Percentiles rank a stretch among this genome's conserved stretches.
Conservation (phyloP, 139 green algal species). For the Coccomyxa sp. region DNA sequence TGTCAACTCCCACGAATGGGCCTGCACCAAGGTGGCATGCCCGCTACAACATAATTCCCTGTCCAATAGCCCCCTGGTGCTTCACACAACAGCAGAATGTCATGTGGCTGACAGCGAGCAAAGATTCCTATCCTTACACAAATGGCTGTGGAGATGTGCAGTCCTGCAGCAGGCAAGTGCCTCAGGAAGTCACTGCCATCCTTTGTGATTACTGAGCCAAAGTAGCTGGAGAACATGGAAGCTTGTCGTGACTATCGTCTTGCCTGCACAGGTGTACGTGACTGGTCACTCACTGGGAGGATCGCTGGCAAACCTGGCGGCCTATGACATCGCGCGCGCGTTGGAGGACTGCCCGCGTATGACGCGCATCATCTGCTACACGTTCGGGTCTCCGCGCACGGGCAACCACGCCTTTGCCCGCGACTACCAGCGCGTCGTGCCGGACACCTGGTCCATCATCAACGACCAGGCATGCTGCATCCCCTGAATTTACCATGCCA, state of each 20-base stretch:
- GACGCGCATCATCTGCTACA: slow-evolving; percentile 29
- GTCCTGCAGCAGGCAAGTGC: too few species aligned
- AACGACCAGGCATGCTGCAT: slow-evolving; percentile 34
- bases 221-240: too few species aligned
- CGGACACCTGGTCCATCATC: slow-evolving; percentile 61
- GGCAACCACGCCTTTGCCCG: slow-evolving; percentile 59
- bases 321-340: slow-evolving; percentile 26
- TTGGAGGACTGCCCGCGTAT: background rate
- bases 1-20: background rate
- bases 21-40: background rate
- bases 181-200: too few species aligned
- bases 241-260: background rate
- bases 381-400: slow-evolving; percentile 50
- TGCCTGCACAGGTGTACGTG: slow-evolving; percentile 2
- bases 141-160: too few species aligned
- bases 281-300: slow-evolving; percentile 47
- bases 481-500: background rate
- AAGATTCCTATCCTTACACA: too few species aligned
- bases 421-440: slow-evolving; percentile 34
- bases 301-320: slow-evolving; percentile 39
- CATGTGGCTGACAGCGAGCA: too few species aligned
- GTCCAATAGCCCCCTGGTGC: too few species aligned
- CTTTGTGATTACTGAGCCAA: too few species aligned
- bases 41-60: too few species aligned
- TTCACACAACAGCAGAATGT: too few species aligned